phyloP scores from a whole-genome alignment of 441 rosid species.

The Erodium texanum region DNA sequence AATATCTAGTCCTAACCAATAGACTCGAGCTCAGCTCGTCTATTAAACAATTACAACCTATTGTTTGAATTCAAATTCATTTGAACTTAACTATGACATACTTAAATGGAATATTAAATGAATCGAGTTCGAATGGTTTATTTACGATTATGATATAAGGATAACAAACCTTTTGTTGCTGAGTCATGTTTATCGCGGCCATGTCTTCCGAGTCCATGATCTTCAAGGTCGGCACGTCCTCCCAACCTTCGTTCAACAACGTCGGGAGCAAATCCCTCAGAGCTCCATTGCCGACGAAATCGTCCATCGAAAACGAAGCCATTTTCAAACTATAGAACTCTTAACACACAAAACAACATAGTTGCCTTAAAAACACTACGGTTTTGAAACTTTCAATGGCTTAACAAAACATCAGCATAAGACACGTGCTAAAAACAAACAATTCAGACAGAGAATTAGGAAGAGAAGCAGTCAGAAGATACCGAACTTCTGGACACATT shows the following conservation, averaged over 20 bases:
- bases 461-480: constrained; percentile 17
- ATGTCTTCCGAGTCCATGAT: constrained; percentile 50
- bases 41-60: too few relatives aligned
- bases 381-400: neutral
- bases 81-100: too few relatives aligned
- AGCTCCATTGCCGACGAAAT: constrained; percentile 52
- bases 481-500: neutral
- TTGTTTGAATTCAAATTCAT: too few relatives aligned
- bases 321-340: constrained; percentile 16
- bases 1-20: too few relatives aligned
- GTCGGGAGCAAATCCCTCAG: constrained; percentile 42
- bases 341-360: too few relatives aligned
- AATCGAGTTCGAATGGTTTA: too few relatives aligned
- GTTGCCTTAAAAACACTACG: neutral
- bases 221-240: constrained; percentile 63
- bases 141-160: neutral
- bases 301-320: constrained; percentile 59
- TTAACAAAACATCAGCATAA: neutral
- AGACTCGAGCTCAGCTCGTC: too few relatives aligned
- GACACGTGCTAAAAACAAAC: constrained; percentile 12
- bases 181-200: constrained; percentile 49
- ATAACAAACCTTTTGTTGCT: constrained; percentile 41
- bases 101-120: too few relatives aligned
- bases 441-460: neutral
- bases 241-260: constrained; percentile 63